A percentile compares a stretch with the other conserved stretches of the same genome.
Conservation (phyloP, 176 grass and related monocot species). For the Ananas comosus region DNA sequence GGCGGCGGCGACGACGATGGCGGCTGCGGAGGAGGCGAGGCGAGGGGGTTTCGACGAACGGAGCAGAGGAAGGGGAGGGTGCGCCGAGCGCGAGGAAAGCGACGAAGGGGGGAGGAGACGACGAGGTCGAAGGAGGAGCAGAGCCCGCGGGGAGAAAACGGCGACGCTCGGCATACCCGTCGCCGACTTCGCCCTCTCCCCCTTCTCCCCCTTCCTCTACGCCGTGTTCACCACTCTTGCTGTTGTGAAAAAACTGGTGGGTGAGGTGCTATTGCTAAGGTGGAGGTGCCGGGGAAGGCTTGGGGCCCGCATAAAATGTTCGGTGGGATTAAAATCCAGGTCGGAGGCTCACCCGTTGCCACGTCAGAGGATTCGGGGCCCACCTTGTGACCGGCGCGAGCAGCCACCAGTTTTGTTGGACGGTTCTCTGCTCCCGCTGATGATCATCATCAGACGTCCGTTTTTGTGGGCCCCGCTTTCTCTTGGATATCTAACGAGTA, state of each 20-base stretch:
- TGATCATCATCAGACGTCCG: background rate
- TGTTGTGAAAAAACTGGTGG: background rate
- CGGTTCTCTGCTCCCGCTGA: background rate
- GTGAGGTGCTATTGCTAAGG: too few species aligned
- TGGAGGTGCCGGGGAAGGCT: background rate
- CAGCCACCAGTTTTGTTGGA: background rate
- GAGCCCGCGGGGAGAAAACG: slow-evolving; percentile 17
- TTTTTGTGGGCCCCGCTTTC: background rate
- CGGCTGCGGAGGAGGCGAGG: background rate
- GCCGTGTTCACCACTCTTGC: background rate
- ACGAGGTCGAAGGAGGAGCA: slow-evolving; percentile 9
- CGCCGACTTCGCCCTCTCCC: background rate
- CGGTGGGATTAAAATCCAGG: background rate
- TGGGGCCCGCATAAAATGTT: background rate
- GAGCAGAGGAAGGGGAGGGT: background rate
- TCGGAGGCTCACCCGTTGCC: background rate
- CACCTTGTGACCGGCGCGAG: background rate
- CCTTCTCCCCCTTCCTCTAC: background rate
- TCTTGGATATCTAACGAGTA: too few species aligned
- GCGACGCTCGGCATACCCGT: slow-evolving; percentile 29
- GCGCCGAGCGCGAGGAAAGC: background rate
- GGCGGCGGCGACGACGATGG: slow-evolving; percentile 10
- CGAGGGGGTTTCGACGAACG: background rate
- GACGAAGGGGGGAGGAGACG: background rate
- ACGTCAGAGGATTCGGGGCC: background rate